Evolutionary conservation across 2,329 filamentous ascomycete genomes (phyloP).

Genomic region (Nakataea oryzae): DNA sequence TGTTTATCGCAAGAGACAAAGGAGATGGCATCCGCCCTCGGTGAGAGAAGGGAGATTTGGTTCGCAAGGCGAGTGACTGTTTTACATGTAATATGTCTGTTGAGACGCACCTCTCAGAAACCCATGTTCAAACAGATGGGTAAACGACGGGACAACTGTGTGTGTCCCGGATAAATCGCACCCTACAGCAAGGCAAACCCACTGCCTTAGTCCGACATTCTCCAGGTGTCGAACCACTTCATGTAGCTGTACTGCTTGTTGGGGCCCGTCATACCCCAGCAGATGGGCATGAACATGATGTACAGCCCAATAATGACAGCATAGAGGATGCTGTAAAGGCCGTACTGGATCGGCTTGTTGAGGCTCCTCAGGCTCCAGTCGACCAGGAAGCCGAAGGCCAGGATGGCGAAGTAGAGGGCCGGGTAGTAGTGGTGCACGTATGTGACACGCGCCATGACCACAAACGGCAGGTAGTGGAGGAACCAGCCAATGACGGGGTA

Average conservation of each 20-base stretch:
- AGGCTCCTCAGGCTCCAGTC: conserved; percentile 72
- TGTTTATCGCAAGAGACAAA: not conserved
- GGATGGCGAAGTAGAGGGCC: conserved; percentile 92
- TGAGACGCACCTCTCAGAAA: not conserved
- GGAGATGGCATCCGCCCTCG: not conserved
- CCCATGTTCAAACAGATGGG: not conserved
- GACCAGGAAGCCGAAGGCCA: conserved; percentile 76
- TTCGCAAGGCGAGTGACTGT: not conserved
- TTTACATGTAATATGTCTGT: not conserved
- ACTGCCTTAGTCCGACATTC: conserved; percentile 53
- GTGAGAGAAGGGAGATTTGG: not conserved
- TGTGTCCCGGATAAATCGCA: not conserved
- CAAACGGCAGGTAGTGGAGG: conserved; percentile 90
- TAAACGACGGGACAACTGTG: not conserved
- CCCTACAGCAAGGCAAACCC: not conserved
- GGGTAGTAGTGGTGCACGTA: conserved; percentile 99
- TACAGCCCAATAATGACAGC: conserved; percentile 68
- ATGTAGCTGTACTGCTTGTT: conserved; percentile 81
- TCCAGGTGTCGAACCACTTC: conserved; percentile 89
- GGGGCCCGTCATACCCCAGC: conserved; percentile 86
- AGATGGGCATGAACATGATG: conserved; percentile 83
- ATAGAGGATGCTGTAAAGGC: conserved; percentile 68
- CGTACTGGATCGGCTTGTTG: conserved; percentile 51
- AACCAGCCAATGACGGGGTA: conserved; percentile 94
- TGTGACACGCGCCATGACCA: conserved; percentile 96